Conservation (phyloP, 352 stramenopile species). For the Pythium vanterpoolii region DNA sequence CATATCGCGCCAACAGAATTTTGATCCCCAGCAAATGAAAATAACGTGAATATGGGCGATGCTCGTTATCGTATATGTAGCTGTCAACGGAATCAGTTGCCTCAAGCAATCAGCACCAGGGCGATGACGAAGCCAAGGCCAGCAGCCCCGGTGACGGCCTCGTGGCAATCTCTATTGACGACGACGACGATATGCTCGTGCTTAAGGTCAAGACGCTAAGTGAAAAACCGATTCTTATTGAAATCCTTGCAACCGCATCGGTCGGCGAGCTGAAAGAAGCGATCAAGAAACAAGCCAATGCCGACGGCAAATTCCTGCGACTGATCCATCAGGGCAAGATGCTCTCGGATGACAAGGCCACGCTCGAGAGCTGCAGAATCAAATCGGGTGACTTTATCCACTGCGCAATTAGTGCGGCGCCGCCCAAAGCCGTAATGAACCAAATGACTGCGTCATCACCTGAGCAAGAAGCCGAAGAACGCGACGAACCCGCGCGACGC, state of each 20-base stretch:
- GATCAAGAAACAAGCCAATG: conserved; percentile 70
- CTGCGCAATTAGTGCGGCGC: conserved; percentile 78
- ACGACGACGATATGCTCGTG: conserved; percentile 52
- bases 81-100: conserved; percentile 18
- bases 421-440: conserved; percentile 72
- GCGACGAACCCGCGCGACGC: conserved; percentile 50
- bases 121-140: conserved; percentile 5
- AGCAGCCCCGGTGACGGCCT: conserved; percentile 24
- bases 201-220: conserved; percentile 86
- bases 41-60: conserved; percentile 2
- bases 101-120: conserved; percentile 6
- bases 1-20: neutral
- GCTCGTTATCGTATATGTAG: conserved; percentile 24
- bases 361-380: conserved; percentile 67
- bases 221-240: conserved; percentile 78
- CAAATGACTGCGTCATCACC: conserved; percentile 46
- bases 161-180: conserved; percentile 54
- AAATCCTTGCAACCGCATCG: conserved; percentile 55
- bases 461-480: conserved; percentile 50
- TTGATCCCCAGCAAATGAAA: neutral
- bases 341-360: conserved; percentile 80
- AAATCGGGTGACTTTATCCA: conserved; percentile 85
- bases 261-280: conserved; percentile 74
- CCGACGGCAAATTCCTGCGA: conserved; percentile 81
- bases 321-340: conserved; percentile 89